These are phyloP conservation scores for Helianthus tuberosus DNA, from an alignment of 129 eudicot species.

Conservation along the genomic window DNA sequence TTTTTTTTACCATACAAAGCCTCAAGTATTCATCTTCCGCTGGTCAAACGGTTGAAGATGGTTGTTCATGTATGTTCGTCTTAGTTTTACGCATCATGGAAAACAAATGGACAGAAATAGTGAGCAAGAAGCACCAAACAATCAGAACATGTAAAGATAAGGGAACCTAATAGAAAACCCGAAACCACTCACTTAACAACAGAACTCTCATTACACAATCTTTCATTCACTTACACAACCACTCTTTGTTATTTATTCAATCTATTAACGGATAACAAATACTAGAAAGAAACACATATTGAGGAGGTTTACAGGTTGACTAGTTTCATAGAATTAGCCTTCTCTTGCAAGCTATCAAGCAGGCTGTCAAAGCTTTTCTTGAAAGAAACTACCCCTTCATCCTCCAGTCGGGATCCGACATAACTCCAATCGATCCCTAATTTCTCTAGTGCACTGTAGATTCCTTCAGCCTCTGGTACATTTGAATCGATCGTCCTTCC, in stretches of 20 bases:
- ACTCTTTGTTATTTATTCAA: conserved; percentile 30
- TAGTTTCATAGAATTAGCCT: conserved; percentile 87
- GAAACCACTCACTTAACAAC: conserved; percentile 25
- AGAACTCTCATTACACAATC: conserved; percentile 24
- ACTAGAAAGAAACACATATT: conserved; percentile 16
- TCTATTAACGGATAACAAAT: conserved; percentile 19
- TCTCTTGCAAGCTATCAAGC: conserved; percentile 90
- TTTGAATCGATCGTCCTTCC: conserved; percentile 90
- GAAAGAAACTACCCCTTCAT: conserved; percentile 94
- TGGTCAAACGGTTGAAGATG: too few relatives aligned
- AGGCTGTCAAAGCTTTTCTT: conserved; percentile 97
- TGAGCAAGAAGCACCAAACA: conserved; percentile 36
- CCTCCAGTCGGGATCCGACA: conserved; percentile 85
- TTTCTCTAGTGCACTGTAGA: conserved; percentile 94
- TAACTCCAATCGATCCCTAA: conserved; percentile 85
- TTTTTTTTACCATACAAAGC: too few relatives aligned
- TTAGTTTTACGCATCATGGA: too few relatives aligned
- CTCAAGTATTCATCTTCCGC: too few relatives aligned
- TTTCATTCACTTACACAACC: conserved; percentile 26
- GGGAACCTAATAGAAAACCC: conserved; percentile 20
- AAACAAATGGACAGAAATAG: conserved; percentile 15
- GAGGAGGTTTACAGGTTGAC: conserved; percentile 55
- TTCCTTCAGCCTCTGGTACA: conserved; percentile 91
- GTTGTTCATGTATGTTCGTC: too few relatives aligned
- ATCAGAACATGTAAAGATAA: conserved; percentile 23